A percentile compares a stretch with the other conserved stretches of the same genome.
These are phyloP conservation scores for Wickerhamomyces silvicola DNA, from an alignment of 805 yeast species.

Conservation along the genomic window DNA sequence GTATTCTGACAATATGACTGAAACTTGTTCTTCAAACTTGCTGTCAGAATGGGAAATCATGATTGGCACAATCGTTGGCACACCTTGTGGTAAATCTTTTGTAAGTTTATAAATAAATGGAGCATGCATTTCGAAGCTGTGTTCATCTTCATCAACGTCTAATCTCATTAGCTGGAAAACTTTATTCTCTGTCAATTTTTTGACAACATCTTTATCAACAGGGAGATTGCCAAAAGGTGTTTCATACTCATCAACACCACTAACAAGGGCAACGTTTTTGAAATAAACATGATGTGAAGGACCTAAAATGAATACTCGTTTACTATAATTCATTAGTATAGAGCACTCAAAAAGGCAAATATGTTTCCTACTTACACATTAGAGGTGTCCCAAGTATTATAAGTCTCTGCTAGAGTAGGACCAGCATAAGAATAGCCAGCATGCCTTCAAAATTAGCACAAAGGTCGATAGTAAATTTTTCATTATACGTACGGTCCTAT, in stretches of 20 bases:
- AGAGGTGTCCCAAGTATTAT: constrained; percentile 58
- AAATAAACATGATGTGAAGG: constrained; percentile 92
- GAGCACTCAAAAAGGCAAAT: constrained; percentile 2
- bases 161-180: constrained; percentile 50
- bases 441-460: constrained; percentile 44
- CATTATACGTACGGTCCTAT: constrained; percentile 43
- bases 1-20: constrained; percentile 44
- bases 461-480: constrained; percentile 29
- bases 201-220: constrained; percentile 49
- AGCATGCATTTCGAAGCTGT: constrained; percentile 90
- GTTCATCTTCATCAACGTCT: constrained; percentile 75
- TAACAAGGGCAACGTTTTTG: constrained; percentile 47
- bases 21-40: constrained; percentile 37
- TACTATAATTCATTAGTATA: constrained; percentile 21
- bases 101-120: constrained; percentile 60
- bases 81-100: constrained; percentile 24
- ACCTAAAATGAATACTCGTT: constrained; percentile 75
- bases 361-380: constrained; percentile 26
- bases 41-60: constrained; percentile 62
- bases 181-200: constrained; percentile 31
- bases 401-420: constrained; percentile 67
- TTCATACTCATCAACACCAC: constrained; percentile 48
- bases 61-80: constrained; percentile 63
- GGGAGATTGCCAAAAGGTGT: constrained; percentile 79
- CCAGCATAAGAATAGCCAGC: constrained; percentile 92